Base-by-base conservation (phyloP, 202 grass and related monocot species). In the Dendrocalamus latiflorus region DNA sequence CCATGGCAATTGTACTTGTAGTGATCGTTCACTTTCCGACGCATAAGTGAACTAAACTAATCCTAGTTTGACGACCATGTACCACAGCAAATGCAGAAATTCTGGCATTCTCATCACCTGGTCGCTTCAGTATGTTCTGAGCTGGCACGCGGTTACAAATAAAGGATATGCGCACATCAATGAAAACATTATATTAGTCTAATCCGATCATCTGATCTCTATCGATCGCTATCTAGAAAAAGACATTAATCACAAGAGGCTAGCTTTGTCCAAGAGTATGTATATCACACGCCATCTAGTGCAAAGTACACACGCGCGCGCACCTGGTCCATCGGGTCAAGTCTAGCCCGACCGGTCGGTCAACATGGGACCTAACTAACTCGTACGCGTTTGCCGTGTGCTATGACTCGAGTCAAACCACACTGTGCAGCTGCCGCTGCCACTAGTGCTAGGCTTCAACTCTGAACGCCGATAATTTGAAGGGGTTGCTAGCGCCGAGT, bases 11-110 rank as follows among this genome's bases (percentile, higher is more conserved):
- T 49, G 51, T 81, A 62, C 70, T 69, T 61, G 51, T 42, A 17
- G 33, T 12, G 30, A 53, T 33, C 9, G 26, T 33, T 3, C 63
- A 66, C 63, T 18, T 66, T 84, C 86, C 76, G 76, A 88, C 81
- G 81, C 81, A 84, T 44, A 80, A 62, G 51, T 63, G 20, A 64
- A 81, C 71, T 81, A 85, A 85, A 85, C 44, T 77, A 89, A 71
- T 76, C 20, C 2, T 25, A 1, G 1, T 47, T 53, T 38, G 65
- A 77, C 44, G 65, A n/a, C 13, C 24, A 17, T 28, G 49, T 20
- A 50, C 20, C 70, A 53, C 7, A 15, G 18, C 47, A 45, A 43
- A 36, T 43, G 77, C 60, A 44, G 21, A 43, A 68, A 24, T 55
- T 22, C 36, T 20, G 13, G 49, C 61, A 17, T 84, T 38, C 76